phyloP scores from a whole-genome alignment of 768 basidiomycete species.

The Botryobasidium botryosum region DNA sequence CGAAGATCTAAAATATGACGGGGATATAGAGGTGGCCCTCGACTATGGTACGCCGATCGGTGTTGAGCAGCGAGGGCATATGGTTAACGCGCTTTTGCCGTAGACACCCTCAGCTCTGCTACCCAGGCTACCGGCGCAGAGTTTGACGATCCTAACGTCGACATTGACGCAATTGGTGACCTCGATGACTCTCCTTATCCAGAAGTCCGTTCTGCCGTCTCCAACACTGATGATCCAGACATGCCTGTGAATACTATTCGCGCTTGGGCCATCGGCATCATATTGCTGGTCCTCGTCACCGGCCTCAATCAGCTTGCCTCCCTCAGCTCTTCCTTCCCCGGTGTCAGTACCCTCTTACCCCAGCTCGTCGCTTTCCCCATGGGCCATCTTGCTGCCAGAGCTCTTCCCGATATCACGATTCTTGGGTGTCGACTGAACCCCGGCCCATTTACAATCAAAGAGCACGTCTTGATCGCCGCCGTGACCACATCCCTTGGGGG shows the following conservation, averaged over 20 bases:
- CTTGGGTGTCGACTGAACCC: conserved; percentile 15
- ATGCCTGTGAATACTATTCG: conserved; percentile 35
- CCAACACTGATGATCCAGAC: conserved; percentile 49
- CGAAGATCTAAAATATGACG: too few relatives aligned
- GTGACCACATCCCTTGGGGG: conserved; percentile 22
- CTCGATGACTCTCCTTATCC: conserved; percentile 13
- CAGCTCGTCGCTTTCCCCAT: conserved; percentile 19
- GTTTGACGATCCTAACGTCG: conserved; percentile 1
- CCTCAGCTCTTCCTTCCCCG: conserved; percentile 18
- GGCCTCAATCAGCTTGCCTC: conserved; percentile 50
- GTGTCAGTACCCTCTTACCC: conserved; percentile 17
- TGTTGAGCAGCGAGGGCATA: too few relatives aligned
- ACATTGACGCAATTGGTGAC: neutral
- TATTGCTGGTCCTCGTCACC: conserved; percentile 11
- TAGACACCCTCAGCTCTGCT: too few relatives aligned
- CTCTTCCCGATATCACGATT: conserved; percentile 13
- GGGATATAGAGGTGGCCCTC: too few relatives aligned
- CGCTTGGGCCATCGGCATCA: conserved; percentile 35
- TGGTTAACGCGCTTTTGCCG: too few relatives aligned
- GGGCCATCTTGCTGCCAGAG: conserved; percentile 14
- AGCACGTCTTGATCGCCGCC: conserved; percentile 46
- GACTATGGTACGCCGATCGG: too few relatives aligned
- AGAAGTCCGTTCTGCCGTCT: conserved; percentile 51
- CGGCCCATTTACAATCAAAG: conserved; percentile 16
- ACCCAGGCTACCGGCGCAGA: conserved; percentile 3